Percentiles rank a stretch among this genome's conserved stretches.
Evolutionary conservation across 2,329 filamentous ascomycete species (phyloP).

Genomic region (Bipolaris gigantea): DNA sequence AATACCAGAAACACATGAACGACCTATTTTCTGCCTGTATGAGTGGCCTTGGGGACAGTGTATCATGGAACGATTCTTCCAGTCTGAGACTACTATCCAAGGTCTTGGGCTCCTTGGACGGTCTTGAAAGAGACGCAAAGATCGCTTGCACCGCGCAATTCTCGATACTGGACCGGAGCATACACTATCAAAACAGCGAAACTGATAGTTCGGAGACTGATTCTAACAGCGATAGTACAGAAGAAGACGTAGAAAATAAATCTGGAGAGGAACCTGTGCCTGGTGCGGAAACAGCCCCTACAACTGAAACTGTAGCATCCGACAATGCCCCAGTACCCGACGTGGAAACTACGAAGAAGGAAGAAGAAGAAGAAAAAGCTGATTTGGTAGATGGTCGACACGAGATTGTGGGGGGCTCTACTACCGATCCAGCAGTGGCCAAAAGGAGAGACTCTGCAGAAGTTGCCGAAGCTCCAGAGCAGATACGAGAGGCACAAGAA

Average conservation of each 20-base stretch:
- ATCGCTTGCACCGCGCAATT: not conserved
- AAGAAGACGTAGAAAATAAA: not conserved
- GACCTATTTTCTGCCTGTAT: not conserved
- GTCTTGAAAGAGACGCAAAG: not conserved
- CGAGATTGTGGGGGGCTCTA: not conserved
- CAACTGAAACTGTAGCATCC: not conserved
- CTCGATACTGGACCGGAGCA: not conserved
- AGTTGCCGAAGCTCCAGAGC: not conserved
- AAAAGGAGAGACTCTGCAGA: not conserved
- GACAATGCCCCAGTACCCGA: not conserved
- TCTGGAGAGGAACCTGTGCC: not conserved
- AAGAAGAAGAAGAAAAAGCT: too few relatives aligned
- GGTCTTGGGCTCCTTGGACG: not conserved
- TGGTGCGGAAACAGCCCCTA: too few relatives aligned
- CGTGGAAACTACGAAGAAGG: too few relatives aligned
- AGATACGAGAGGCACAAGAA: not conserved
- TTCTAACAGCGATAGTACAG: not conserved
- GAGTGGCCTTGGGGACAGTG: not conserved
- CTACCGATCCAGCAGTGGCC: not conserved
- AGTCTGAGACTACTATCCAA: not conserved
- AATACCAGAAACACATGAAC: not conserved
- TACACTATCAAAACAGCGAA: not conserved
- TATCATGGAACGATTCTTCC: not conserved
- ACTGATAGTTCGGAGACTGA: not conserved
- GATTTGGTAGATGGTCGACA: not conserved